phyloP scores from a whole-genome alignment of 441 rosid genomes.

The Erodium moschatum region DNA sequence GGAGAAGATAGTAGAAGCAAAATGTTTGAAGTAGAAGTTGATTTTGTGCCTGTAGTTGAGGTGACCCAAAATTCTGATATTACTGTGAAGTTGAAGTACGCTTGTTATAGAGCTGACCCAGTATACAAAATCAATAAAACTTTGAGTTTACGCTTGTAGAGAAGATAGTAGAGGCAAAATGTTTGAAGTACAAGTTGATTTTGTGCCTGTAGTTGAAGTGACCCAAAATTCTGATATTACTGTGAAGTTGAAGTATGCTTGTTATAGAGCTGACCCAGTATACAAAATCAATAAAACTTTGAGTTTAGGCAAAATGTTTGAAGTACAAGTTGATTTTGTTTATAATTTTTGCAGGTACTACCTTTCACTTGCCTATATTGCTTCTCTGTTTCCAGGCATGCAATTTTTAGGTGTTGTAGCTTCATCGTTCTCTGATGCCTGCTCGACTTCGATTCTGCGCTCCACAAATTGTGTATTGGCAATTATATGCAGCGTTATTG shows the following conservation, averaged over 20 bases:
- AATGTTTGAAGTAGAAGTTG: no score
- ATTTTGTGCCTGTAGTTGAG: no score
- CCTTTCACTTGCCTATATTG: constrained; percentile 74
- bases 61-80: no score
- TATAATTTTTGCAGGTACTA: constrained; percentile 56
- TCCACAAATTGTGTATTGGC: constrained; percentile 58
- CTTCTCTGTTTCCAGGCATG: constrained; percentile 61
- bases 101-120: neutral
- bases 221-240: no score
- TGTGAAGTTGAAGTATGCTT: no score
- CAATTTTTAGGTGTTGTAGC: constrained; percentile 21
- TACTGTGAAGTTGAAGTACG: no score
- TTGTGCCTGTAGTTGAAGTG: neutral
- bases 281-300: neutral
- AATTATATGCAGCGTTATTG: constrained; percentile 54
- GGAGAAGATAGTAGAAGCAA: no score
- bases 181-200: constrained; percentile 14
- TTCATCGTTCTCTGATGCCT: constrained; percentile 40
- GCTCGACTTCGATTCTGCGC: constrained; percentile 55
- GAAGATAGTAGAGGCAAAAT: neutral
- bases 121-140: neutral
- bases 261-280: neutral
- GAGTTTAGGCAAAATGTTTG: neutral
- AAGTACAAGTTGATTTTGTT: constrained; percentile 18
- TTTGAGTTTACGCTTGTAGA: neutral